Percentiles rank a stretch among this genome's conserved stretches.
phyloP scores from a whole-genome alignment of 1,139 yeast species.

The Sugiyamaella castrensis region DNA sequence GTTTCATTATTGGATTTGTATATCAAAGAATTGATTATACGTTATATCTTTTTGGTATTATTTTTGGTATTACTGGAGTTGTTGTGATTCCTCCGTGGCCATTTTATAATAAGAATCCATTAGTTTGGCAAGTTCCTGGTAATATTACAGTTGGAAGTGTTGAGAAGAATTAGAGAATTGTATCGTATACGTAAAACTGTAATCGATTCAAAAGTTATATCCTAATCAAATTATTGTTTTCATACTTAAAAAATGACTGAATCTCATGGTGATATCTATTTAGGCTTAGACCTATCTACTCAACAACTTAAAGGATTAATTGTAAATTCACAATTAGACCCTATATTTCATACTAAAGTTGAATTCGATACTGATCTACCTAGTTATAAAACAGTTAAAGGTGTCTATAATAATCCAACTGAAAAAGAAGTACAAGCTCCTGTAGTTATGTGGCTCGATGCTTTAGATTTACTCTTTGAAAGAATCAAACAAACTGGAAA shows the following conservation, averaged over 20 bases:
- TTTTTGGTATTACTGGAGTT: constrained; percentile 39
- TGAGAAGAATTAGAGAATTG: background rate
- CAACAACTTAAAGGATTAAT: constrained; percentile 82
- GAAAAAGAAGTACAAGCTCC: constrained; percentile 54
- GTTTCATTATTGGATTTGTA: constrained; percentile 48
- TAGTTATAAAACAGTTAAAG: constrained; percentile 61
- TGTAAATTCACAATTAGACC: constrained; percentile 52
- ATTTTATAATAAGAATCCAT: constrained; percentile 47
- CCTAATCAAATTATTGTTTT: no score
- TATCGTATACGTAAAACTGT: no score
- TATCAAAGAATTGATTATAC: constrained; percentile 43
- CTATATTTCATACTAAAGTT: constrained; percentile 57
- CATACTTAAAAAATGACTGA: background rate
- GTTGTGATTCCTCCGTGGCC: constrained; percentile 58
- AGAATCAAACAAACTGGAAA: constrained; percentile 47
- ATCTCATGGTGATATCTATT: background rate
- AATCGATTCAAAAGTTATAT: background rate
- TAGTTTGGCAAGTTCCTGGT: constrained; percentile 39
- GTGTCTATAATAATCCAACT: constrained; percentile 55
- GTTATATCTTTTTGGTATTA: constrained; percentile 41
- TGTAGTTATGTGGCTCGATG: constrained; percentile 85
- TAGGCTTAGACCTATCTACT: constrained; percentile 83
- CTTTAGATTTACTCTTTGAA: constrained; percentile 63
- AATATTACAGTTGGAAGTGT: constrained; percentile 7
- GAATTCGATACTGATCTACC: constrained; percentile 69